phyloP scores from a whole-genome alignment of 371 early-diverging fungal species.

The Mucor mucedo region DNA sequence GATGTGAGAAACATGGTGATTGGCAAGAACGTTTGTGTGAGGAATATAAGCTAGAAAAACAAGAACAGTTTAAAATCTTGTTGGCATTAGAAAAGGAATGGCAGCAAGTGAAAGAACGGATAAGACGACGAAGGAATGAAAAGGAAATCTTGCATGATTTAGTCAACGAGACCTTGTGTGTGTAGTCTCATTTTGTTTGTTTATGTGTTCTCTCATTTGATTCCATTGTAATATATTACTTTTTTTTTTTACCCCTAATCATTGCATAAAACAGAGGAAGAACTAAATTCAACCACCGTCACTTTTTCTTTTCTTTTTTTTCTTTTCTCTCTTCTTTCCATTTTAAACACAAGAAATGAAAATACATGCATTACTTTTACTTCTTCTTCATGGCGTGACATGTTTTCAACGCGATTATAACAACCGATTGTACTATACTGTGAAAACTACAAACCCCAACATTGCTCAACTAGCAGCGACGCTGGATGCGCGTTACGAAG shows the following conservation, averaged over 20 bases:
- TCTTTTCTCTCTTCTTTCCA: too few relatives aligned
- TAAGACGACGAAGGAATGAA: constrained; percentile 29
- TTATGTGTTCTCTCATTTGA: too few relatives aligned
- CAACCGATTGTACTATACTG: constrained; percentile 53
- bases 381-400: too few relatives aligned
- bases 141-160: constrained; percentile 5
- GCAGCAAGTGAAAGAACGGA: constrained; percentile 20
- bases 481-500: constrained; percentile 58
- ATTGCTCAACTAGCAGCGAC: constrained; percentile 38
- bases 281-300: too few relatives aligned
- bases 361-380: too few relatives aligned
- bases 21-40: constrained; percentile 45
- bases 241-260: too few relatives aligned
- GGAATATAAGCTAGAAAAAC: constrained; percentile 45
- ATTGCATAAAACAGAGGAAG: too few relatives aligned
- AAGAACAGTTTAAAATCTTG: constrained; percentile 13
- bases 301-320: too few relatives aligned
- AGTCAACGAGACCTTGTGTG: background rate
- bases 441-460: constrained; percentile 44
- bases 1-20: constrained; percentile 40
- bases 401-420: constrained; percentile 27
- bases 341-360: too few relatives aligned
- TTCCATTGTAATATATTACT: too few relatives aligned
- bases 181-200: background rate
- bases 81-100: constrained; percentile 20